These are phyloP conservation scores for Neurospora sublineolata DNA, from an alignment of 495 filamentous ascomycete species.

Conservation along the genomic window DNA sequence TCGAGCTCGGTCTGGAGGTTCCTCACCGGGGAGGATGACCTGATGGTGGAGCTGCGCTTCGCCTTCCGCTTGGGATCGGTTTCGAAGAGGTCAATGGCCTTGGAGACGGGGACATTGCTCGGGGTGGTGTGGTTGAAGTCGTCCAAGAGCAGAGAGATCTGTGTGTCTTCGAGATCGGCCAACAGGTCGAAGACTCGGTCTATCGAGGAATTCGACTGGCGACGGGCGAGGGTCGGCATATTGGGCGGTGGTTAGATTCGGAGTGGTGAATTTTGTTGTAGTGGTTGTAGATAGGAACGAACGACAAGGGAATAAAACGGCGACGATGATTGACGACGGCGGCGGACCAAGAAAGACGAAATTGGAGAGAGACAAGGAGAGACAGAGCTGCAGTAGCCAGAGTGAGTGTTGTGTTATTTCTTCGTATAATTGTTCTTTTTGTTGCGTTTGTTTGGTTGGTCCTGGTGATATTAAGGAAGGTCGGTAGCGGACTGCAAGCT, in stretches of 20 bases:
- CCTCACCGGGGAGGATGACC: slow-evolving; percentile 21
- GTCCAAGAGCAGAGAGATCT: slow-evolving; percentile 24
- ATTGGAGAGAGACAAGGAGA: neutral
- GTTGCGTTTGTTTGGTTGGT: neutral
- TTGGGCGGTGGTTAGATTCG: slow-evolving; percentile 1
- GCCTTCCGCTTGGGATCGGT: slow-evolving; percentile 15
- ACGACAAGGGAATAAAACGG: neutral
- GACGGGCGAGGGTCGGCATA: slow-evolving; percentile 24
- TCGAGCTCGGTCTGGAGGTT: slow-evolving; percentile 22
- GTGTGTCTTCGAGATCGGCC: slow-evolving; percentile 23
- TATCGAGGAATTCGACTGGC: slow-evolving; percentile 24
- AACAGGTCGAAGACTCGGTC: slow-evolving; percentile 30
- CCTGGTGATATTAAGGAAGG: neutral
- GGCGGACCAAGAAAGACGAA: neutral
- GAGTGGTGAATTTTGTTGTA: neutral
- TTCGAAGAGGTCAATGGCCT: slow-evolving; percentile 26
- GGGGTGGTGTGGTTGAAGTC: slow-evolving; percentile 27
- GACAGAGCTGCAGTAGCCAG: neutral
- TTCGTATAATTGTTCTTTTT: neutral
- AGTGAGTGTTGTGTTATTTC: neutral
- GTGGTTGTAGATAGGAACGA: neutral
- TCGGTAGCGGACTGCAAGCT: neutral
- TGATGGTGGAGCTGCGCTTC: slow-evolving; percentile 1
- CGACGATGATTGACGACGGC: neutral
- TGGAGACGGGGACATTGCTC: slow-evolving; percentile 27